Evolutionary conservation across 129 eudicot genomes (phyloP).

Genomic region (Chrysanthemum lavandulifolium): DNA sequence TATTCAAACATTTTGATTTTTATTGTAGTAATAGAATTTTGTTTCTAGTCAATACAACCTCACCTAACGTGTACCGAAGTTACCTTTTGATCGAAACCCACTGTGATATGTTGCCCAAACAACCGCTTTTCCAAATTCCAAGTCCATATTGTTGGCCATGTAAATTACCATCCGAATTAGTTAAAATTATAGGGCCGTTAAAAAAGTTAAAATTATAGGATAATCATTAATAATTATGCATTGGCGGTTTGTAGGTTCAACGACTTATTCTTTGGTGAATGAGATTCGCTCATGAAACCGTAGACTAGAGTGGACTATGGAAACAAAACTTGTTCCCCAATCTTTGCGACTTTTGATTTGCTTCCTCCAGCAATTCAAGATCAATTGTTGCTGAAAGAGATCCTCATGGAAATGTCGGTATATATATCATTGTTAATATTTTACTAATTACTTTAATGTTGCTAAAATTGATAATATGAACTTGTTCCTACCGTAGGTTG

Average conservation of each 20-base stretch:
- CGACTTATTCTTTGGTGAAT: constrained; percentile 85
- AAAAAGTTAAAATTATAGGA: too few species aligned
- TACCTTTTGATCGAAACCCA: too few species aligned
- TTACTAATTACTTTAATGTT: neutral
- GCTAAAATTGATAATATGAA: neutral
- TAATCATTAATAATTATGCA: neutral
- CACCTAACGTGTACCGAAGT: too few species aligned
- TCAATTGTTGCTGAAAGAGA: constrained; percentile 96
- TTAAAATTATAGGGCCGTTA: too few species aligned
- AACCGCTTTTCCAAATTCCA: too few species aligned
- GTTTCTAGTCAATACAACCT: too few species aligned
- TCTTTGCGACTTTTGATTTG: constrained; percentile 72
- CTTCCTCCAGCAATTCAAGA: constrained; percentile 97
- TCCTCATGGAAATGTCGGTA: constrained; percentile 99
- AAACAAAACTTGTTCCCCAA: constrained; percentile 70
- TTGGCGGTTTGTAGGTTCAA: constrained; percentile 67
- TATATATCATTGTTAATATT: neutral
- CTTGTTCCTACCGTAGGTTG: constrained; percentile 57
- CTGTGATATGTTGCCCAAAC: too few species aligned
- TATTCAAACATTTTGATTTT: too few species aligned
- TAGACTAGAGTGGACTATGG: constrained; percentile 87
- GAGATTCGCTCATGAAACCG: constrained; percentile 88
- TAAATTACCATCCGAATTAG: too few species aligned
- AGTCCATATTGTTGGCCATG: too few species aligned
- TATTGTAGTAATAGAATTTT: too few species aligned